Evolutionary conservation across 2,329 filamentous ascomycete species (phyloP), one percentile per base, ranked within the genome.

Genomic region (Scytalidium lignicola): DNA sequence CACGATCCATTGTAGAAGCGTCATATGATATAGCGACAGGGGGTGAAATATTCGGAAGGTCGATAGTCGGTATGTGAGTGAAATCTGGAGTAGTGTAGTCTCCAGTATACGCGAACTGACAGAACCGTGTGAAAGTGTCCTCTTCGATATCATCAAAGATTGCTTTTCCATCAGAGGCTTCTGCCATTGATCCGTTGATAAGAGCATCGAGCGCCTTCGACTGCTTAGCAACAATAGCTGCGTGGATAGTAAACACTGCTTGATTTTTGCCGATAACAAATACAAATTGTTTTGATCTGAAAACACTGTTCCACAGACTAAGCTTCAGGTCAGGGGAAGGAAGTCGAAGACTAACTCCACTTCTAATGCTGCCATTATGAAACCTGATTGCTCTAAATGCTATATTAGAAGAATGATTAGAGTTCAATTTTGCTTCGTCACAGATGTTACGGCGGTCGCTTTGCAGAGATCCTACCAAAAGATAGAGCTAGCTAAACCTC

Each of bases 101-200:
- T 51, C 52, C 54, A 47, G 47, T 53, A 49, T 58, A 58, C 19
- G 49, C 52, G 44, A 55, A 56, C 46, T 58, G 49, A 50, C 47
- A 54, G 49, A 58, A 48, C 29, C 46, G 43, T 42, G 49, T 43
- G 43, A 58, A 58, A 17, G 52, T 56, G 41, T 52, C 54, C 51
- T 55, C 45, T 19, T 51, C n/a, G 6, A 58, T 29, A 49, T 58
- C 54, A 40, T 56, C 39, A 41, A 55, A 51, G n/a, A 15, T 51
- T 49, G 48, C 51, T 26, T 51, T 53, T 32, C 55, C 44, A 23
- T 46, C 49, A 44, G 41, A 51, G 18, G 52, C 52, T 53, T 58
- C 54, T 46, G 13, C 40, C 51, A 56, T 56, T 41, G 45, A 20
- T 39, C 55, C 48, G 29, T 55, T 53, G 26, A 56, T 55, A 44